Evolutionary conservation across 768 basidiomycete species (phyloP).

Genomic region (Auriscalpium vulgare): DNA sequence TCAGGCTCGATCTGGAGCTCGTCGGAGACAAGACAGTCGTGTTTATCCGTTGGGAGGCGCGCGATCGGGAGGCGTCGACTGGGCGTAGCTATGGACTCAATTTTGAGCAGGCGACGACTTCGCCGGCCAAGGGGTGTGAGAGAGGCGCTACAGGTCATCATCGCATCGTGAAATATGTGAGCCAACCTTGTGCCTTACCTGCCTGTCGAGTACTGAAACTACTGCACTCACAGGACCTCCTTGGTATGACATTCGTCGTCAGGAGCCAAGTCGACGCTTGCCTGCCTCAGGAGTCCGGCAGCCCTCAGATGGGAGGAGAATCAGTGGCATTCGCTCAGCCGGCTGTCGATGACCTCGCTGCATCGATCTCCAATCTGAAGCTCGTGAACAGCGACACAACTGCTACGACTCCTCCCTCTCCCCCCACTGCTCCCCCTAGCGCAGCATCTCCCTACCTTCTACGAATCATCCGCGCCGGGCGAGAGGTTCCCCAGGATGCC

Average conservation of each 20-base stretch:
- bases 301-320: not conserved
- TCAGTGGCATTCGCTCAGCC: not conserved
- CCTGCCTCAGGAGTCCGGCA: not conserved
- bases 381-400: not conserved
- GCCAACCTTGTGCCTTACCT: not conserved
- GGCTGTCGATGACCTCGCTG: not conserved
- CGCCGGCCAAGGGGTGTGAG: slow-evolving; percentile 35
- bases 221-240: slow-evolving; percentile 36
- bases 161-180: not conserved
- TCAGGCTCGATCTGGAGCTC: slow-evolving; percentile 65
- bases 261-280: slow-evolving; percentile 46
- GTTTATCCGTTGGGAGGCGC: slow-evolving; percentile 51
- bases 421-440: not conserved
- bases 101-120: slow-evolving; percentile 52
- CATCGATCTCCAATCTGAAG: not conserved
- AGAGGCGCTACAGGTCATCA: slow-evolving; percentile 36
- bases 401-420: not conserved
- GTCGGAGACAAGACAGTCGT: slow-evolving; percentile 49
- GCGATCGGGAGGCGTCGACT: slow-evolving; percentile 16
- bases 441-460: not conserved
- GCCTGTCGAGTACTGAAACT: not conserved
- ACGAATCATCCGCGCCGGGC: not conserved
- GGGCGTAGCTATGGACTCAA: slow-evolving; percentile 46
- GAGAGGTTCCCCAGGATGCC: not conserved
- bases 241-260: slow-evolving; percentile 51